A percentile compares a stretch with the other conserved stretches of the same genome.
phyloP scores from a whole-genome alignment of 352 stramenopile species.

The Phytophthora ohioensis region DNA sequence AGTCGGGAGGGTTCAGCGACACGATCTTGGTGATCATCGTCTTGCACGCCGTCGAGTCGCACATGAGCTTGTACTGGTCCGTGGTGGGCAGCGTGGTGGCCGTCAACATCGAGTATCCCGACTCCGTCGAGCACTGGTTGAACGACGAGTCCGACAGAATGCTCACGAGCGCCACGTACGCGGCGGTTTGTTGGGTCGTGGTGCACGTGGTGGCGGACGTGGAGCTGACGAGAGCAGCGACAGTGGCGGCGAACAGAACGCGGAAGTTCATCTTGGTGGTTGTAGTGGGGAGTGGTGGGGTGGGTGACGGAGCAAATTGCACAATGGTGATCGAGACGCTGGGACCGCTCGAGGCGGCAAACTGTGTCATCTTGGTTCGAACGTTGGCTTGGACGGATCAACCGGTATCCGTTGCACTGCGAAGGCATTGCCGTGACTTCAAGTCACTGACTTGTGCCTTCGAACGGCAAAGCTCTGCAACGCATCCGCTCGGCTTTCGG shows the following conservation, averaged over 20 bases:
- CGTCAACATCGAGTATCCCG: slow-evolving; percentile 38
- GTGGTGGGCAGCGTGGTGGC: slow-evolving; percentile 31
- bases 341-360: not conserved
- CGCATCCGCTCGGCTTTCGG: slow-evolving; percentile 7
- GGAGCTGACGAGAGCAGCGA: not conserved
- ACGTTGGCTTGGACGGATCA: no score
- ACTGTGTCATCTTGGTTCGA: slow-evolving; percentile 3
- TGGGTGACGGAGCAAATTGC: slow-evolving; percentile 21
- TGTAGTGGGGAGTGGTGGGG: not conserved
- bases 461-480: not conserved
- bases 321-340: slow-evolving; percentile 10
- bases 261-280: slow-evolving; percentile 35
- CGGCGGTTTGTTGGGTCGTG: slow-evolving; percentile 28
- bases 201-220: slow-evolving; percentile 29
- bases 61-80: slow-evolving; percentile 35
- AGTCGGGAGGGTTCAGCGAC: slow-evolving; percentile 37
- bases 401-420: no score
- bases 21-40: slow-evolving; percentile 36
- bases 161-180: slow-evolving; percentile 29
- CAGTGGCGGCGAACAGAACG: slow-evolving; percentile 29
- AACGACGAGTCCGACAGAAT: slow-evolving; percentile 32
- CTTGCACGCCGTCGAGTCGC: slow-evolving; percentile 34
- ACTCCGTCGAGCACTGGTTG: slow-evolving; percentile 32
- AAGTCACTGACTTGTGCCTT: not conserved
- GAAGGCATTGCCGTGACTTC: no score